phyloP scores from a whole-genome alignment of 2,329 filamentous ascomycete species.

The Chaetomium strumarium region DNA sequence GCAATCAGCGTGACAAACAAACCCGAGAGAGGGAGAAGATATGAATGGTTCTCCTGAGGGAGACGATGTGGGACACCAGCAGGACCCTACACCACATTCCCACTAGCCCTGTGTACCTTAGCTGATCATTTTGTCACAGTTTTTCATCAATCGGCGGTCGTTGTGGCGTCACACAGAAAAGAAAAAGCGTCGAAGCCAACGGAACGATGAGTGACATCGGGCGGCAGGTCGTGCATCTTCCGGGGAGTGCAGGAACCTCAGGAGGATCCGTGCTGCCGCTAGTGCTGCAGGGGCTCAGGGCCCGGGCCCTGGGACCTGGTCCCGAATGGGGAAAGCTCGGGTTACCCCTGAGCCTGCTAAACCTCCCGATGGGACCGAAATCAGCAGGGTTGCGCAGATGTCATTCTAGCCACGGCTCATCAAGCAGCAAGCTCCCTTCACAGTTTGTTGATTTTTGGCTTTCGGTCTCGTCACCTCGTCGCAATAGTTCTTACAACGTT shows the following conservation, averaged over 20 bases:
- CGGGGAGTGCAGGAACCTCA: conserved; percentile 3
- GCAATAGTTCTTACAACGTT: no score
- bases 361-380: background rate
- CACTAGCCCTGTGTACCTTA: no score
- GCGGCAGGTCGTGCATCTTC: conserved; percentile 2
- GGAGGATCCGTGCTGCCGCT: conserved; percentile 15
- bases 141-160: no score
- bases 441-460: no score
- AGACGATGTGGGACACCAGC: background rate
- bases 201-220: conserved; percentile 1
- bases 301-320: conserved; percentile 10
- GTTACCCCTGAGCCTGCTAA: background rate
- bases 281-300: conserved; percentile 15
- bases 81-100: background rate
- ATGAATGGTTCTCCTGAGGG: background rate
- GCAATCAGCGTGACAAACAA: background rate
- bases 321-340: conserved; percentile 5
- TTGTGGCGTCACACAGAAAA: background rate
- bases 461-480: no score
- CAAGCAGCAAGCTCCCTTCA: no score
- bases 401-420: no score
- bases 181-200: conserved; percentile 7
- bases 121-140: no score
- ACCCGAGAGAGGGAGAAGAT: background rate
- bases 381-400: no score